A percentile compares a stretch with the other conserved stretches of the same genome.
Evolutionary conservation across 495 filamentous ascomycete species (phyloP).

Genomic region (Talaromyces adpressus): DNA sequence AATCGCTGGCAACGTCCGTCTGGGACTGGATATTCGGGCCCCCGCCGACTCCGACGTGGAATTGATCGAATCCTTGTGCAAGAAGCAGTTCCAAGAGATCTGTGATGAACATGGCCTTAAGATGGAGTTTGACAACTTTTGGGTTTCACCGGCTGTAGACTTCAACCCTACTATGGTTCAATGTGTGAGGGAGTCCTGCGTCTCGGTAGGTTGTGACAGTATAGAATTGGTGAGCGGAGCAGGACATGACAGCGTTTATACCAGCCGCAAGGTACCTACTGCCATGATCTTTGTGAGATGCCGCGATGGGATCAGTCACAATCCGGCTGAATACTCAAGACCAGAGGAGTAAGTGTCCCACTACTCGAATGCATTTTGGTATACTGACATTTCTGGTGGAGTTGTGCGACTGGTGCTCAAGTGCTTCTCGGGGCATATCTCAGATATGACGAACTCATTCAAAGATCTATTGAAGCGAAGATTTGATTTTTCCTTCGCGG

Average conservation of each 20-base stretch:
- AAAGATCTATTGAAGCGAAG: constrained; percentile 14
- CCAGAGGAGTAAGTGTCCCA: constrained; percentile 37
- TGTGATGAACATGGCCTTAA: constrained; percentile 39
- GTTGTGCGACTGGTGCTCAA: constrained; percentile 4
- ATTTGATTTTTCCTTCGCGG: constrained; percentile 18
- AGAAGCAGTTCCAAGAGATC: constrained; percentile 40
- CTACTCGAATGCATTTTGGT: neutral
- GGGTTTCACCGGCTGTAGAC: constrained; percentile 51
- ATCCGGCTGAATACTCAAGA: constrained; percentile 51
- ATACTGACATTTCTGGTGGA: neutral
- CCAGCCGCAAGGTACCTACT: constrained; percentile 46
- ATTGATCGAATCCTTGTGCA: constrained; percentile 39
- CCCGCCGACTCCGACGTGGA: constrained; percentile 48
- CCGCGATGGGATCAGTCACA: constrained; percentile 54
- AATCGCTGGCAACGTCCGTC: constrained; percentile 56
- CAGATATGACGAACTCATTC: neutral
- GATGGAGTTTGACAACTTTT: constrained; percentile 32
- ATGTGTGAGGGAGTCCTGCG: constrained; percentile 29
- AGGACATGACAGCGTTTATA: constrained; percentile 56
- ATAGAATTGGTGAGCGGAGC: constrained; percentile 45
- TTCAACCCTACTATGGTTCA: constrained; percentile 56
- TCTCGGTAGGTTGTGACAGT: constrained; percentile 11
- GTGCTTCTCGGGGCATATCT: constrained; percentile 1
- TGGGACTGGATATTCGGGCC: constrained; percentile 63
- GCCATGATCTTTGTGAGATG: constrained; percentile 61